phyloP scores from a whole-genome alignment of 2,329 filamentous ascomycete species.

The Ophiostoma ips region DNA sequence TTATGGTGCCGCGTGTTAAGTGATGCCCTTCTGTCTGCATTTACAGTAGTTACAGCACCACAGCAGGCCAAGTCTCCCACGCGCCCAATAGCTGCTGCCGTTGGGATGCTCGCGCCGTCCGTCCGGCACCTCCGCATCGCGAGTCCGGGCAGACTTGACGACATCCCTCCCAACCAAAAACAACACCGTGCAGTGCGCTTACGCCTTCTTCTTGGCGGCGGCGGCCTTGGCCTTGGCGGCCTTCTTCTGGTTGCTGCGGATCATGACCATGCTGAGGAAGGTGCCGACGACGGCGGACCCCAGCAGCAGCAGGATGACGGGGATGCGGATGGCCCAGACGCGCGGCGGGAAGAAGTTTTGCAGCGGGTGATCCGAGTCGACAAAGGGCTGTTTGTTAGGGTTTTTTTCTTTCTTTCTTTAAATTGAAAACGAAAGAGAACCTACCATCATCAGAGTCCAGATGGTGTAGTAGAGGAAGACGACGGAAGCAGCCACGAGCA shows the following conservation, averaged over 20 bases:
- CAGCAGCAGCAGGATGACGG: constrained; percentile 87
- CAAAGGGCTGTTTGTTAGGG: constrained; percentile 59
- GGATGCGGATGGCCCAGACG: constrained; percentile 97
- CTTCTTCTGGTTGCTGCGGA: constrained; percentile 96
- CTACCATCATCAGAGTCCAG: constrained; percentile 95
- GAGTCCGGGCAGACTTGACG: too few species aligned
- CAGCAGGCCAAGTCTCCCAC: too few species aligned
- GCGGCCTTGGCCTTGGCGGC: constrained; percentile 81
- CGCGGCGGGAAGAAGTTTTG: constrained; percentile 93
- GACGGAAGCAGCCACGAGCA: constrained; percentile 51
- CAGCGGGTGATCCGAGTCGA: constrained; percentile 84
- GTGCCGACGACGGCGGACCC: constrained; percentile 88
- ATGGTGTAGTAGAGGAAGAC: constrained; percentile 80
- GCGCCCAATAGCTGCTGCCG: too few species aligned
- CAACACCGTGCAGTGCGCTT: too few species aligned
- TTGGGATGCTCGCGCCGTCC: too few species aligned
- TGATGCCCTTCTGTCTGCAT: too few species aligned
- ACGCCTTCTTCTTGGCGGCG: constrained; percentile 65
- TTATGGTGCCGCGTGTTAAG: too few species aligned
- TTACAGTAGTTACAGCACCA: too few species aligned
- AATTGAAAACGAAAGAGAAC: too few species aligned
- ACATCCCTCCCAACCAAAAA: too few species aligned
- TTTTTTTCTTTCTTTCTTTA: too few species aligned
- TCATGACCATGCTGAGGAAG: constrained; percentile 96
- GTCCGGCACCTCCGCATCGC: too few species aligned